A percentile compares a stretch with the other conserved stretches of the same genome.
Conservation (phyloP, 148 eudicot species). For the Nepenthes mirabilis region DNA sequence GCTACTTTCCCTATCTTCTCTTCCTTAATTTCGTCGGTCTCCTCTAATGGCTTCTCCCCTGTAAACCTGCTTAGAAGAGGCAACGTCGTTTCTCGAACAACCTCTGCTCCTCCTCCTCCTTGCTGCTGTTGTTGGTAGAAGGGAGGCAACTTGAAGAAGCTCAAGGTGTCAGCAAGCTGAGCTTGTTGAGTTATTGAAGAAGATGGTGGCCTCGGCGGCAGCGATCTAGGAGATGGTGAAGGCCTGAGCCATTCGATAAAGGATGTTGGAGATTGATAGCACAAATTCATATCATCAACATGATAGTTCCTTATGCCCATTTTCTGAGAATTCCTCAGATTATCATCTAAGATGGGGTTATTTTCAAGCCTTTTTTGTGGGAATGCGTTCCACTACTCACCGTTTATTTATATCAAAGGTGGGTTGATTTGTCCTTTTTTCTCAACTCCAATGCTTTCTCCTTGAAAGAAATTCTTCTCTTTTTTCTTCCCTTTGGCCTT, state of each 20-base stretch:
- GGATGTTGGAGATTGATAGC: neutral
- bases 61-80: conserved; percentile 1
- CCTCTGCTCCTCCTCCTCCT: neutral
- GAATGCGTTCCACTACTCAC: conserved; percentile 16
- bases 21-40: neutral
- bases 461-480: neutral
- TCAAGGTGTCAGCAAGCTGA: neutral
- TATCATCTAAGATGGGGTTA: conserved; percentile 1
- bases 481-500: conserved; percentile 5
- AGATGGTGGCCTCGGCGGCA: neutral
- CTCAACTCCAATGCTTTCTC: neutral
- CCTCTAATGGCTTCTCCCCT: neutral
- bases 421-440: conserved; percentile 18
- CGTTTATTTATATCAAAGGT: conserved; percentile 18
- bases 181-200: neutral
- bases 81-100: neutral
- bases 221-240: neutral
- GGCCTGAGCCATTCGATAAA: conserved; percentile 2
- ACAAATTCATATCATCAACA: conserved; percentile 3
- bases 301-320: conserved; percentile 18
- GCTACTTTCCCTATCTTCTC: conserved; percentile 21
- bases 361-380: conserved; percentile 20
- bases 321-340: neutral
- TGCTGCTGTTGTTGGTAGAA: neutral
- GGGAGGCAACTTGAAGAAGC: too few relatives aligned